Evolutionary conservation across 352 stramenopile genomes (phyloP).

Genomic region (Pythium monospermum): DNA sequence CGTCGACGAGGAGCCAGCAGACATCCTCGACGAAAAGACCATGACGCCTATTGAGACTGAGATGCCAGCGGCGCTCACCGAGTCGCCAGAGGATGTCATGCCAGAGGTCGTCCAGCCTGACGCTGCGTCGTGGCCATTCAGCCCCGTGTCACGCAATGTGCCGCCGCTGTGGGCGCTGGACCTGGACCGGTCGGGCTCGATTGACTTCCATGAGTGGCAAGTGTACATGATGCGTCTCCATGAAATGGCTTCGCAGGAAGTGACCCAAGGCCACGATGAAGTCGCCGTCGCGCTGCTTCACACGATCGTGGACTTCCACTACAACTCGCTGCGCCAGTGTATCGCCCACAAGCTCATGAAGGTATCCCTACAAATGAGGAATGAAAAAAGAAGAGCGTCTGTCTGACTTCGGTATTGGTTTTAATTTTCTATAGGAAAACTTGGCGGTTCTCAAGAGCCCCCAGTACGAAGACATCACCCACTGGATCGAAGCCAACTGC

Average conservation of each 20-base stretch:
- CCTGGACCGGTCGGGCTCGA: background rate
- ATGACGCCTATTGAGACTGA: too few relatives aligned
- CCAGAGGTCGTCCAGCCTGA: too few relatives aligned
- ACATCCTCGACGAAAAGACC: too few relatives aligned
- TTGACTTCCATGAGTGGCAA: conserved; percentile 1
- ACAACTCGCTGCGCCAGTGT: background rate
- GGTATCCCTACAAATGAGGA: background rate
- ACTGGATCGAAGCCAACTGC: conserved; percentile 28
- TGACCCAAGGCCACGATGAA: background rate
- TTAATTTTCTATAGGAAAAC: background rate
- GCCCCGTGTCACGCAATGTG: background rate
- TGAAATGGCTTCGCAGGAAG: background rate
- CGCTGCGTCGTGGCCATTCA: conserved; percentile 6
- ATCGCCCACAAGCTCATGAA: background rate
- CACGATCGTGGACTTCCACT: conserved; percentile 13
- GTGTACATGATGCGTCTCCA: conserved; percentile 7
- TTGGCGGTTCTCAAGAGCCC: background rate
- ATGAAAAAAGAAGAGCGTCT: background rate
- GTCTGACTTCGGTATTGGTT: too few relatives aligned
- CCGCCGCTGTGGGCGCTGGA: conserved; percentile 8
- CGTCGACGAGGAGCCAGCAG: too few relatives aligned
- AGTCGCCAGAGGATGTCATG: too few relatives aligned
- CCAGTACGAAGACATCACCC: background rate
- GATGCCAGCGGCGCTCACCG: too few relatives aligned
- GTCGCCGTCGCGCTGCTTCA: conserved; percentile 1